These are phyloP conservation scores for Diaporthe longicolla DNA, from an alignment of 2,329 filamentous ascomycete genomes.

Conservation along the genomic window DNA sequence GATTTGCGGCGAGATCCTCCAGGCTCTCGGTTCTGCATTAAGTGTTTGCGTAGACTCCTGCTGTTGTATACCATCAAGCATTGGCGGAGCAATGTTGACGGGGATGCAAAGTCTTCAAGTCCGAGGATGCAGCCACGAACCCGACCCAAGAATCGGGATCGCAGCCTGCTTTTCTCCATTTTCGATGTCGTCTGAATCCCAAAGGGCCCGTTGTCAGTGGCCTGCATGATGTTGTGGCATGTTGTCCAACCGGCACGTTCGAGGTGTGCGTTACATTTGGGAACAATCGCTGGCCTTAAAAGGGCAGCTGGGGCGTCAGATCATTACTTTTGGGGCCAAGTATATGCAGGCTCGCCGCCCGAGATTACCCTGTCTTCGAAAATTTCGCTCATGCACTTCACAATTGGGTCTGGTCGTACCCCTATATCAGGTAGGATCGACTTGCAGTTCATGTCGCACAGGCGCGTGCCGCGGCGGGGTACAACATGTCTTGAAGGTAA, in stretches of 20 bases:
- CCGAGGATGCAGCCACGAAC: not conserved
- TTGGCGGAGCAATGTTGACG: not conserved
- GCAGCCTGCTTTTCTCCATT: not conserved
- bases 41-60: not conserved
- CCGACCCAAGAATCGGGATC: not conserved
- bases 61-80: not conserved
- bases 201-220: not conserved
- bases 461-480: conserved; percentile 6
- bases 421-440: conserved; percentile 5
- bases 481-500: not conserved
- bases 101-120: not conserved
- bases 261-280: not conserved
- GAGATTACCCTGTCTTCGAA: not conserved
- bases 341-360: conserved; percentile 2
- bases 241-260: too few relatives aligned
- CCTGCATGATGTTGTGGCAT: conserved; percentile 1
- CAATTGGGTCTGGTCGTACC: conserved; percentile 5
- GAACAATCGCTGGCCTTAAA: not conserved
- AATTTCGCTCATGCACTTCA: not conserved
- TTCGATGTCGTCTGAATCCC: not conserved
- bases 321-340: conserved; percentile 5
- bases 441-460: conserved; percentile 10
- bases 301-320: not conserved
- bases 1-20: not conserved
- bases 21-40: not conserved